Evolutionary conservation across 805 yeast species (phyloP), one percentile per base, ranked within the genome.

Genomic region (Debaryomyces hansenii): DNA sequence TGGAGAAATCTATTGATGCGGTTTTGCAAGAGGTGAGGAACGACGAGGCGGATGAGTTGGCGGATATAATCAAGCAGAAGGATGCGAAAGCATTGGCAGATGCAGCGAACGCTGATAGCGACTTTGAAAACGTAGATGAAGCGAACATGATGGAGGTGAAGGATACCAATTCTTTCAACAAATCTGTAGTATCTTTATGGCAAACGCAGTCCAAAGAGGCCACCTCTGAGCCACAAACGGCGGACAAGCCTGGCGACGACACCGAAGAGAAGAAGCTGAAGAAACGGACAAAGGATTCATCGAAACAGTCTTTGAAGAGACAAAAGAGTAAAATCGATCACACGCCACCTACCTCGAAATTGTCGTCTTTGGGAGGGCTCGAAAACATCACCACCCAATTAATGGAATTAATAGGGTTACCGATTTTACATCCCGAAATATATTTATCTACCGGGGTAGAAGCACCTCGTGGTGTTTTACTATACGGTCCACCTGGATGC

Each of bases 401-500:
- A 16, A 83, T 88, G 85, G 98, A 94, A 64, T 73, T 90, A 33
- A 86, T 94, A 1, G 97, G 96, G 1, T 74, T 92, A 70, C 99
- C 99, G 1, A 84, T 94, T 28, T 67, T 87, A 16, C 98, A 94
- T 58, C 97, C 98, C 0, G 99, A 94, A 64, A 87, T 94, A 1
- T 94, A 89, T 61, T 53, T 72, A 20, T 77, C 91, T 6, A 85
- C 96, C 0, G 98, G 98, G 20, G 91, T 91, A 11, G 96, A 90
- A 54, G 97, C 97, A 14, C 96, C 98, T 15, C 76, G 97, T 20
- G 98, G 98, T 37, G 87, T 94, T 0, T 64, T 94, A 27, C 67
- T 94, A n/a, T 96, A 91, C 64, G 99, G 99, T 0, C 99, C 99
- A 0, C 99, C 98, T 1, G 99, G 99, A 12, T 94, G 99, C 73